Percentiles rank a stretch among this genome's conserved stretches.
Conservation (phyloP, 208 protist species). For the Trypanosoma melophagium region DNA sequence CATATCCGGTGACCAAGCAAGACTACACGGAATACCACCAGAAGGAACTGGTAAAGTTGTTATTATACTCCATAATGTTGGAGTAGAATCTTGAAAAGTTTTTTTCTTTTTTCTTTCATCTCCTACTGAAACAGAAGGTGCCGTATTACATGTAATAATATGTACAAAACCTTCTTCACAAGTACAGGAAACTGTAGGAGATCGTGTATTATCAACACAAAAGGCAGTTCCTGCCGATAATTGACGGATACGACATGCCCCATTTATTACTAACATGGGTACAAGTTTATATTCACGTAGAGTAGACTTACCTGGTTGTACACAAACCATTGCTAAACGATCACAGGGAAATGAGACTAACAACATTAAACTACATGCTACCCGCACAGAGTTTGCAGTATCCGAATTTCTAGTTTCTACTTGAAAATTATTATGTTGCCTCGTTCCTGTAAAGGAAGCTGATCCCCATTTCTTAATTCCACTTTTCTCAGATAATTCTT, state of each 20-base stretch:
- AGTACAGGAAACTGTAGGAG: conserved; percentile 40
- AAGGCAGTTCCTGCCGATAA: conserved; percentile 42
- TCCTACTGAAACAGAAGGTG: conserved; percentile 12
- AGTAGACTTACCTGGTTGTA: conserved; percentile 3
- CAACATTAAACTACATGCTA: conserved; percentile 27
- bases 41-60: conserved; percentile 53
- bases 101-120: background rate
- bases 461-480: conserved; percentile 10
- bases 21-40: conserved; percentile 47
- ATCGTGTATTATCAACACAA: conserved; percentile 43
- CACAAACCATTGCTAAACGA: conserved; percentile 16
- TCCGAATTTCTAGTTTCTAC: background rate
- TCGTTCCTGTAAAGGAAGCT: conserved; percentile 9
- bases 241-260: conserved; percentile 50
- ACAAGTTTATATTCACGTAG: conserved; percentile 33
- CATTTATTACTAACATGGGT: conserved; percentile 38
- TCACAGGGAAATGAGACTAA: conserved; percentile 29
- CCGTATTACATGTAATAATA: conserved; percentile 25
- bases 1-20: conserved; percentile 58
- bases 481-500: background rate
- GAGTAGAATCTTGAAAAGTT: background rate
- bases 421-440: conserved; percentile 5
- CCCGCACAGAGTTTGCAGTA: background rate
- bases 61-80: conserved; percentile 22
- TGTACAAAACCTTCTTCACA: conserved; percentile 69